phyloP scores from a whole-genome alignment of 129 eudicot species.

The Kitagawia praeruptora region DNA sequence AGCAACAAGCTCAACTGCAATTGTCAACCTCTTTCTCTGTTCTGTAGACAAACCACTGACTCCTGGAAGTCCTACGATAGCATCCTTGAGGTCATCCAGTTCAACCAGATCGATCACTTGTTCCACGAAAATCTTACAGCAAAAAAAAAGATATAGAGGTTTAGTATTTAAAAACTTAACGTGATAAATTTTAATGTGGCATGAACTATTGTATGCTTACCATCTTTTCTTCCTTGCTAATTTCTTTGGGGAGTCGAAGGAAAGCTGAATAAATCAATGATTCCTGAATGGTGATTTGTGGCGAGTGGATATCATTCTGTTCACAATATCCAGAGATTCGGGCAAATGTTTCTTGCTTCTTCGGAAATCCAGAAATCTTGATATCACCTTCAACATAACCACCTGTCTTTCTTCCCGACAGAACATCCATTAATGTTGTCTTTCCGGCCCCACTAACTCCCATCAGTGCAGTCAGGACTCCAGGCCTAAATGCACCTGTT shows the following conservation, averaged over 20 bases:
- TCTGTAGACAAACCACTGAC: constrained; percentile 75
- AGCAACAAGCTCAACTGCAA: constrained; percentile 96
- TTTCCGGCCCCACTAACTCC: constrained; percentile 99
- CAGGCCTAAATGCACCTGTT: constrained; percentile 88
- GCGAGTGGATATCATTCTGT: constrained; percentile 92
- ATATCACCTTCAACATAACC: constrained; percentile 91
- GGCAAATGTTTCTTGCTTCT: constrained; percentile 90
- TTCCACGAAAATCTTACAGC: constrained; percentile 51
- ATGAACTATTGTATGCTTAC: constrained; percentile 22
- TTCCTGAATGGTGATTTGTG: constrained; percentile 68
- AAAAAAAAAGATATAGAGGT: constrained; percentile 1
- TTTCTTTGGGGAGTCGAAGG: constrained; percentile 87
- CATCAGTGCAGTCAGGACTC: constrained; percentile 87
- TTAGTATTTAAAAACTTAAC: background rate
- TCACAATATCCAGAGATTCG: constrained; percentile 93
- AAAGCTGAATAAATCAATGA: constrained; percentile 79
- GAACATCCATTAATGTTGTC: constrained; percentile 87
- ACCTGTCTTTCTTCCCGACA: constrained; percentile 88
- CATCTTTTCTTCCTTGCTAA: constrained; percentile 69
- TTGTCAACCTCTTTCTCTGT: constrained; percentile 87
- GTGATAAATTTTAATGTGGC: background rate
- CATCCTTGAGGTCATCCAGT: constrained; percentile 57
- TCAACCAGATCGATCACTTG: constrained; percentile 89
- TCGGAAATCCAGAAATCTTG: constrained; percentile 77
- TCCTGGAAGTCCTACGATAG: constrained; percentile 84